phyloP scores from a whole-genome alignment of 495 filamentous ascomycete genomes.

The Immersiella caudata region DNA sequence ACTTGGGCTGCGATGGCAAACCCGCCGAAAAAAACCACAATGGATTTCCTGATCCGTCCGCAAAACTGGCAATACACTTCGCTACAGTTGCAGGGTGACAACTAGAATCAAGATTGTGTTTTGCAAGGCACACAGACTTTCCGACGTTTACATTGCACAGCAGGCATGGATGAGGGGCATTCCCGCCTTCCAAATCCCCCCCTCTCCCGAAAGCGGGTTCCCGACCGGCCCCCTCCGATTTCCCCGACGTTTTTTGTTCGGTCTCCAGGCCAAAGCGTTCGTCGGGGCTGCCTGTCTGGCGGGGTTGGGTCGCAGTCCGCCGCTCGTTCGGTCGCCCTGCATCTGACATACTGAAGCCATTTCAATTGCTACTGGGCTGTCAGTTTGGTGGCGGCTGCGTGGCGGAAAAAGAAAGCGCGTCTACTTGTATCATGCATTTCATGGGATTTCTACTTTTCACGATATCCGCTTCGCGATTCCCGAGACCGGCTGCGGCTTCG shows the following conservation, averaged over 20 bases:
- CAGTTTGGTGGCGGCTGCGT: not conserved
- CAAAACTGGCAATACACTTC: too few species aligned
- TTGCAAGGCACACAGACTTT: not conserved
- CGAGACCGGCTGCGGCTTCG: not conserved
- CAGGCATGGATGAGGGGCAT: too few species aligned
- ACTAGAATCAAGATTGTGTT: not conserved
- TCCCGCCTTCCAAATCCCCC: too few species aligned
- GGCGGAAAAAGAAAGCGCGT: not conserved
- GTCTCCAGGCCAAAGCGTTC: not conserved
- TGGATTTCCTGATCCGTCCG: not conserved
- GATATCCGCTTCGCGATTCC: not conserved
- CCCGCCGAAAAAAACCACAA: not conserved
- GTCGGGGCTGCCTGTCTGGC: not conserved
- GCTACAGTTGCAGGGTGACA: too few species aligned
- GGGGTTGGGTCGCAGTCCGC: constrained; percentile 8
- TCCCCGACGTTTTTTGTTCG: not conserved
- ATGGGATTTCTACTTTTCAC: constrained; percentile 1
- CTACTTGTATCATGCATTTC: not conserved
- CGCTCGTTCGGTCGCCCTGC: constrained; percentile 4
- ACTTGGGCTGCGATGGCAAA: not conserved
- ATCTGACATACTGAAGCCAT: not conserved
- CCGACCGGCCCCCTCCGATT: not conserved
- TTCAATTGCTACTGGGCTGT: not conserved
- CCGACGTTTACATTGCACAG: not conserved
- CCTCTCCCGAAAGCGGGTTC: not conserved